These are phyloP conservation scores for Aspergillus thermomutatus DNA, from an alignment of 2,329 filamentous ascomycete genomes.

Conservation along the genomic window DNA sequence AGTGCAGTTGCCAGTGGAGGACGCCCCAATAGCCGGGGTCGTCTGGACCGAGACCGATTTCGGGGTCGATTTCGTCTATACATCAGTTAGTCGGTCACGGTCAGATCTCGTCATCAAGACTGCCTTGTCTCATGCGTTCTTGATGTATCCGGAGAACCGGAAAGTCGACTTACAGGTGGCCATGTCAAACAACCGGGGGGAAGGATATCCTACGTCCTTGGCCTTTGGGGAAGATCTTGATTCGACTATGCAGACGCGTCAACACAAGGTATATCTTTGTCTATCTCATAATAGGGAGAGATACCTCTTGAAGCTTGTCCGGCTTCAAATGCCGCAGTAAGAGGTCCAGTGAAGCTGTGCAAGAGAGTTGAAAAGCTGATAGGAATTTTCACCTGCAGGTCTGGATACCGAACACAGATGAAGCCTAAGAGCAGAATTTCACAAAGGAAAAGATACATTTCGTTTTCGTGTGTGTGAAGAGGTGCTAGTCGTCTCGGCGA, in stretches of 20 bases:
- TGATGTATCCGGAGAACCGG: neutral
- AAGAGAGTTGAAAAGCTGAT: neutral
- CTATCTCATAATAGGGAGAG: neutral
- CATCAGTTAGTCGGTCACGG: neutral
- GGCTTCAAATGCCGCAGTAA: neutral
- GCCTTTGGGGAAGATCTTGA: neutral
- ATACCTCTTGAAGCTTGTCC: neutral
- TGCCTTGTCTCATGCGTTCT: neutral
- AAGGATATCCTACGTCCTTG: neutral
- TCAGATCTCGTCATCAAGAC: neutral
- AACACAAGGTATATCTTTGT: neutral
- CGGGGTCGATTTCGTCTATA: neutral
- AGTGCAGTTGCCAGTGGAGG: conserved; percentile 2
- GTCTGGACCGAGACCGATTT: neutral
- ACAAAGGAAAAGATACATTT: neutral
- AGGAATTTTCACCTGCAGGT: neutral
- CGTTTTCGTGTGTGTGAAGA: neutral
- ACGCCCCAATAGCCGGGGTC: neutral
- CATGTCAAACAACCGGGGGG: neutral
- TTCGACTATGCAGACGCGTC: neutral
- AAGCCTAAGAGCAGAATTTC: neutral
- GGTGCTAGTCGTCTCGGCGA: neutral
- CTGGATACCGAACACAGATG: neutral
- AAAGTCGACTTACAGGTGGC: neutral
- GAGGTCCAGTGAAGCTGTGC: neutral